phyloP scores from a whole-genome alignment of 2,329 filamentous ascomycete genomes.

The Colletotrichum sansevieriae region DNA sequence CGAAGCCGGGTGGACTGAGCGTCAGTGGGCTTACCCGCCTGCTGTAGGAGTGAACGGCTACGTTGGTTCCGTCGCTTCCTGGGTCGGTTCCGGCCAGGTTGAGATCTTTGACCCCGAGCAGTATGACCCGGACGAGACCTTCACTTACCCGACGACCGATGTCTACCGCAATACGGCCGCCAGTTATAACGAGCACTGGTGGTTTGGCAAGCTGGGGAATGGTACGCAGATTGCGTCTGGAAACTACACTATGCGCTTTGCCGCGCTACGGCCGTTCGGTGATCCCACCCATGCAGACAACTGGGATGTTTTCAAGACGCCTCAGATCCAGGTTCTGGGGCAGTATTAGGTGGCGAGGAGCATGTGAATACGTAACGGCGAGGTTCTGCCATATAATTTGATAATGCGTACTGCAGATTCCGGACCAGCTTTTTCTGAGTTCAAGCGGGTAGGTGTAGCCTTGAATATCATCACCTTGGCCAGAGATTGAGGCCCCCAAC shows the following conservation, averaged over 20 bases:
- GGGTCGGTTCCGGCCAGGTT: conserved; percentile 41
- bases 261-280: conserved; percentile 56
- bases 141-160: conserved; percentile 46
- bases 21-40: conserved; percentile 47
- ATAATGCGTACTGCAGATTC: conserved; percentile 16
- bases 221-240: conserved; percentile 56
- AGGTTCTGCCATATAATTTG: conserved; percentile 1
- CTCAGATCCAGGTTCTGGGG: conserved; percentile 50
- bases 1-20: conserved; percentile 46
- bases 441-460: too few species aligned
- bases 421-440: too few species aligned
- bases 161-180: conserved; percentile 42
- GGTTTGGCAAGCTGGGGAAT: conserved; percentile 60
- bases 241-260: conserved; percentile 57
- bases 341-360: conserved; percentile 37
- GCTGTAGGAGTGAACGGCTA: conserved; percentile 48
- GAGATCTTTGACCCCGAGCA: conserved; percentile 43
- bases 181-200: conserved; percentile 49
- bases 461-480: too few species aligned
- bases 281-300: conserved; percentile 56
- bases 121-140: conserved; percentile 46
- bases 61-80: conserved; percentile 48
- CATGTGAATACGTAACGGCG: neutral
- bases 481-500: too few species aligned
- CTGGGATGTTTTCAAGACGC: conserved; percentile 55